phyloP scores from a whole-genome alignment of 441 rosid species.

The Mallotus repandus region DNA sequence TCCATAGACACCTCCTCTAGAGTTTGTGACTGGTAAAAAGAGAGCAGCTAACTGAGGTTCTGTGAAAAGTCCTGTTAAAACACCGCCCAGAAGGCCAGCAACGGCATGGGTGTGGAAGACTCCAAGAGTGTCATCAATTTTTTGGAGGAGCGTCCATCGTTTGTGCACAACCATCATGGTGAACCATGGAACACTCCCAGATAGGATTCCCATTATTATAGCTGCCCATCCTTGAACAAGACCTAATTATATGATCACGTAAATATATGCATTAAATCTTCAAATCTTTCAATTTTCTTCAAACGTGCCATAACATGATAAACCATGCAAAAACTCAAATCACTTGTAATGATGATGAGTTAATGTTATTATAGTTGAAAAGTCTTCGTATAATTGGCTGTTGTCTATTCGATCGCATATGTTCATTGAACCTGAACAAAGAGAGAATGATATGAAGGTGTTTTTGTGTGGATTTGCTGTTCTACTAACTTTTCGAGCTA shows the following conservation, averaged over 20 bases:
- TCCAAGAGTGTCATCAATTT: constrained; percentile 56
- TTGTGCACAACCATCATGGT: constrained; percentile 65
- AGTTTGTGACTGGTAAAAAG: constrained; percentile 45
- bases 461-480: no score
- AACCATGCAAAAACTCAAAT: no score
- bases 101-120: constrained; percentile 68
- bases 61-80: constrained; percentile 52
- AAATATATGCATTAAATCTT: not conserved
- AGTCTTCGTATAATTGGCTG: no score
- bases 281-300: not conserved
- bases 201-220: constrained; percentile 46
- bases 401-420: no score
- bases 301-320: no score
- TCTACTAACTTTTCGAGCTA: no score
- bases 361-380: no score
- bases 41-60: constrained; percentile 47
- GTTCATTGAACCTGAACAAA: no score
- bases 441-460: no score
- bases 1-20: constrained; percentile 49
- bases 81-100: constrained; percentile 57
- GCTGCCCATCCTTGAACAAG: constrained; percentile 79
- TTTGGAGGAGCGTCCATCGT: constrained; percentile 42
- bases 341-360: no score
- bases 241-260: constrained; percentile 24
- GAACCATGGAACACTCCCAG: constrained; percentile 69